Percentiles rank a stretch among this genome's conserved stretches.
Evolutionary conservation across 805 yeast species (phyloP).

Genomic region (Candida sonorensis): DNA sequence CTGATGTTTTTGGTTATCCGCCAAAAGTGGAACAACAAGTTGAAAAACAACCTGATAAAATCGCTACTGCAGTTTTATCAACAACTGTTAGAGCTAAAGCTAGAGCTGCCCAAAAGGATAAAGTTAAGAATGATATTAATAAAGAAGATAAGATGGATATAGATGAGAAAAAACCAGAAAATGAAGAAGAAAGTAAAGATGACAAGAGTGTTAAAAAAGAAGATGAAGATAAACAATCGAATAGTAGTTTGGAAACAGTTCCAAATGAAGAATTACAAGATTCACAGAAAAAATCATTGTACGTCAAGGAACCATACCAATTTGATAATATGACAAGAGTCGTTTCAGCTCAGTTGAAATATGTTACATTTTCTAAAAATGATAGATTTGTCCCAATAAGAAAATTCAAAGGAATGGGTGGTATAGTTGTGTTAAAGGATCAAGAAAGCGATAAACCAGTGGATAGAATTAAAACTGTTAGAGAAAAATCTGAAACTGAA

Average conservation of each 20-base stretch:
- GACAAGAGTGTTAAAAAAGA: conserved; percentile 21
- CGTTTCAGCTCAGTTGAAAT: conserved; percentile 80
- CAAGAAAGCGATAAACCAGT: conserved; percentile 51
- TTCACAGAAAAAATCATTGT: conserved; percentile 32
- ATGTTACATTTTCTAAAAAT: conserved; percentile 68
- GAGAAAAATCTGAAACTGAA: conserved; percentile 67
- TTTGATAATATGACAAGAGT: conserved; percentile 81
- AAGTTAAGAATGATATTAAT: conserved; percentile 34
- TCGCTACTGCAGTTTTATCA: conserved; percentile 88
- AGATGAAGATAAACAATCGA: conserved; percentile 3
- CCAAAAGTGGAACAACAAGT: conserved; percentile 76
- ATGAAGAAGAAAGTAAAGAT: conserved; percentile 18
- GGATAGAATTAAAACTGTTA: conserved; percentile 71
- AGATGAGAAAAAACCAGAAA: conserved; percentile 16
- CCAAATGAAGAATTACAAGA: conserved; percentile 24
- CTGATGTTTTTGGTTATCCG: conserved; percentile 80
- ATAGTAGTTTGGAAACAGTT: conserved; percentile 15
- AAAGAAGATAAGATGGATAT: conserved; percentile 35
- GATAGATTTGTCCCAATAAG: conserved; percentile 80
- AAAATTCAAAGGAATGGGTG: conserved; percentile 60
- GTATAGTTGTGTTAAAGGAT: conserved; percentile 68
- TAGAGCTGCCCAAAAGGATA: conserved; percentile 60
- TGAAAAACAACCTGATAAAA: conserved; percentile 79
- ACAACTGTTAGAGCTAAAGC: conserved; percentile 94
- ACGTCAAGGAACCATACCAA: conserved; percentile 59